Evolutionary conservation across 2,329 filamentous ascomycete species (phyloP).

Genomic region (Phoma sp.): DNA sequence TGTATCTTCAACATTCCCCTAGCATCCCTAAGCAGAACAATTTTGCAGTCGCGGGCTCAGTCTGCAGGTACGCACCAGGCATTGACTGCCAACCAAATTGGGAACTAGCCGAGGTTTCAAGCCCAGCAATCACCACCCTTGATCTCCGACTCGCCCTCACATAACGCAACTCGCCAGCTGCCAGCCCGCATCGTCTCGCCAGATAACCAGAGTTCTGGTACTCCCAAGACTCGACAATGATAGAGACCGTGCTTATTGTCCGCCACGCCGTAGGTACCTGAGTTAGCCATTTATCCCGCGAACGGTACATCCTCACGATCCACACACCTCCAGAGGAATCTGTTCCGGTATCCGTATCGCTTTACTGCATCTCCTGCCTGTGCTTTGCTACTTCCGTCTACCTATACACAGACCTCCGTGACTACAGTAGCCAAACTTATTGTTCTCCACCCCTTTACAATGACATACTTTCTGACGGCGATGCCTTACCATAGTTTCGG

Average conservation of each 20-base stretch:
- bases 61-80: background rate
- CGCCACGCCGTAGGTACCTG: conserved; percentile 57
- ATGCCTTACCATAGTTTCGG: conserved; percentile 67
- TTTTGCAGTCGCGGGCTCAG: background rate
- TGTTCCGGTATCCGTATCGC: conserved; percentile 13
- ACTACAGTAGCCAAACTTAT: conserved; percentile 13
- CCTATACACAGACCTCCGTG: conserved; percentile 8
- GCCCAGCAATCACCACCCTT: background rate
- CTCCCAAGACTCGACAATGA: conserved; percentile 29
- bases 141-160: conserved; percentile 2
- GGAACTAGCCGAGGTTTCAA: conserved; percentile 15
- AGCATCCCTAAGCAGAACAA: background rate
- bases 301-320: conserved; percentile 13
- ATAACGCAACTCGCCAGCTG: conserved; percentile 6
- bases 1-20: background rate
- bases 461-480: conserved; percentile 28
- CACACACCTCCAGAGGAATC: conserved; percentile 14
- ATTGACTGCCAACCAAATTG: background rate
- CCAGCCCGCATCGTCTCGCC: background rate
- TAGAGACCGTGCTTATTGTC: conserved; percentile 58
- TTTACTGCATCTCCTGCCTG: conserved; percentile 7
- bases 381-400: conserved; percentile 17
- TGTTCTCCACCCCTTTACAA: conserved; percentile 19
- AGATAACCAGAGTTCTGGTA: background rate
- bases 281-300: conserved; percentile 15